Evolutionary conservation across 768 basidiomycete genomes (phyloP), one percentile per base, ranked within the genome.

Genomic region (Lentinula guzmanii): DNA sequence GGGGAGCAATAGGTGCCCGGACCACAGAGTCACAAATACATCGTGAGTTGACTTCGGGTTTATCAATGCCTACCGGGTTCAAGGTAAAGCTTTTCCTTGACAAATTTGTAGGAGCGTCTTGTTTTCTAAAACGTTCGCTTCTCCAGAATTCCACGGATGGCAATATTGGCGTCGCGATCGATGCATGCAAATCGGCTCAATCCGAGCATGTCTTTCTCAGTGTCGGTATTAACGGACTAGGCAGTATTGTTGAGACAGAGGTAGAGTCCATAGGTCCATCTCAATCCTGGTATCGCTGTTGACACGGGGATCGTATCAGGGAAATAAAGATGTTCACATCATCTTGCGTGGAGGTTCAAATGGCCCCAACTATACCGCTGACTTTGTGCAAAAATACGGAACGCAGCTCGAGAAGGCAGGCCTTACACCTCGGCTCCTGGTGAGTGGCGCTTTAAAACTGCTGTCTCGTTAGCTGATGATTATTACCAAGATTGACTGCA

Each of bases 21-120:
- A 98, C 96, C 1, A 99, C 96, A 41, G 96, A 99, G 74, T 93
- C 91, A 2, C 96, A 98, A 74, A 86, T 99, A 6, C 97, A 98
- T 70, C 88, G 96, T 60, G 97, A 97, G 74, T 87, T 98, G 51
- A 95, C 94, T 4, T 94, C 91, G 2, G 96, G 95, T 69, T 88
- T 92, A 21, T 97, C 95, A 56, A 98, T 96, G 87, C 95, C 96
- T 24, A 93, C 98, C 65, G 93, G 94, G 5, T 99, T 99, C 86
- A 48, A 48, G 46, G 46, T 48, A 24, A 48, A 21, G 67, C 62
- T 9, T 9, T 45, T 62, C 34, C 37, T n/a, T 6, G 48, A 7
- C 6, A 61, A 60, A 33, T 52, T 35, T 62, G 2, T 57, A 63
- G 37, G 62, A 41, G 39, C 15, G 9, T 6, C 13, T 28, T 63